These are phyloP conservation scores for Pestalotiopsis sp. DNA, from an alignment of 2,329 filamentous ascomycete genomes.

Conservation along the genomic window DNA sequence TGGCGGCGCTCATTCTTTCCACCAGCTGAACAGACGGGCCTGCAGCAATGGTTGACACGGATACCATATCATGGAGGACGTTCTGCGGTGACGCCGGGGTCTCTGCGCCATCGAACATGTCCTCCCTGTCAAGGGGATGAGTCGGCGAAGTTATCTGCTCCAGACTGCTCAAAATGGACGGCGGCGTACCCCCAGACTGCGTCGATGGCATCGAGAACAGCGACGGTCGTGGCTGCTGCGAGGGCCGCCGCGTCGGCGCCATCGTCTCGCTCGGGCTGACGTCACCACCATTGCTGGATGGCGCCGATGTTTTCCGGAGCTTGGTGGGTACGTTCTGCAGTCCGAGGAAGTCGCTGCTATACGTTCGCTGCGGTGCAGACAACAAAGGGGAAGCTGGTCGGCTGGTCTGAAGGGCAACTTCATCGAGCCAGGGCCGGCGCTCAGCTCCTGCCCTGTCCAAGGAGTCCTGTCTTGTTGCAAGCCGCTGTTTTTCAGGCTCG, in stretches of 20 bases:
- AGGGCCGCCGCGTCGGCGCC: slow-evolving; percentile 45
- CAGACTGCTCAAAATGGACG: slow-evolving; percentile 48
- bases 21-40: slow-evolving; percentile 94
- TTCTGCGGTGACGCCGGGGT: slow-evolving; percentile 63
- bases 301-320: slow-evolving; percentile 47
- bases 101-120: slow-evolving; percentile 52
- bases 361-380: slow-evolving; percentile 48
- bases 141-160: slow-evolving; percentile 40
- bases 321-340: slow-evolving; percentile 42
- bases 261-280: slow-evolving; percentile 39
- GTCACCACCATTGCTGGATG: slow-evolving; percentile 50
- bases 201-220: slow-evolving; percentile 39
- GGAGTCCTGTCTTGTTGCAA: slow-evolving; percentile 38
- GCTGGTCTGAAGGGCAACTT: slow-evolving; percentile 47
- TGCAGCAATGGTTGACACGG: slow-evolving; percentile 84
- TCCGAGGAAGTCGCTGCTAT: slow-evolving; percentile 54
- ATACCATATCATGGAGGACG: slow-evolving; percentile 80
- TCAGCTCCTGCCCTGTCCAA: slow-evolving; percentile 39
- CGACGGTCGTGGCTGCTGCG: slow-evolving; percentile 47
- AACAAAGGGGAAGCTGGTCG: slow-evolving; percentile 56
- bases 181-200: slow-evolving; percentile 28
- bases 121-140: slow-evolving; percentile 47
- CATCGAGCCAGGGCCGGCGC: slow-evolving; percentile 53
- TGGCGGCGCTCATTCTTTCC: slow-evolving; percentile 91
- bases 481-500: slow-evolving; percentile 52